Conservation (phyloP, 2,329 filamentous ascomycete species). For the Fusarium bactridioides region DNA sequence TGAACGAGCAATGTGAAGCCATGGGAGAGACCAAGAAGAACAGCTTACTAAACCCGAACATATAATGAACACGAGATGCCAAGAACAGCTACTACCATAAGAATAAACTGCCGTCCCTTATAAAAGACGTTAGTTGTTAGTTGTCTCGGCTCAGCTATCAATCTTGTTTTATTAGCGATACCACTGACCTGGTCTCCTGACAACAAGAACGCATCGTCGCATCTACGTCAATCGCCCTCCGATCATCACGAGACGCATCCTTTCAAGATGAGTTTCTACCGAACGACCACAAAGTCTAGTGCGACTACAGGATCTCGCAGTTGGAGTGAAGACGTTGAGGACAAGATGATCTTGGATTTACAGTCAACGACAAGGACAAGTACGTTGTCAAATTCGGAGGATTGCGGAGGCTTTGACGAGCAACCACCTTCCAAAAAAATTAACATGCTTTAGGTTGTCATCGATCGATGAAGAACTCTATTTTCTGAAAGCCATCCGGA, state of each 20-base stretch:
- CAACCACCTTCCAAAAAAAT: fast-evolving
- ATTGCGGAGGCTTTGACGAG: fast-evolving
- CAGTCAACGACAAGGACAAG: fast-evolving
- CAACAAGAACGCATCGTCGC: too few species aligned
- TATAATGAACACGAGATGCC: background rate
- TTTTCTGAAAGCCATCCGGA: fast-evolving
- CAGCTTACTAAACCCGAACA: background rate
- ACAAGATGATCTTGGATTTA: background rate
- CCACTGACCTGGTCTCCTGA: too few species aligned
- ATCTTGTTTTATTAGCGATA: too few species aligned
- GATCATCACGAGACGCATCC: background rate
- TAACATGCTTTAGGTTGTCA: background rate
- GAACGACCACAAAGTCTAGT: background rate
- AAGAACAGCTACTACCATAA: fast-evolving
- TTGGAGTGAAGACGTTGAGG: background rate
- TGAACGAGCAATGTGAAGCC: background rate
- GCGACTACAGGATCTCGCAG: background rate
- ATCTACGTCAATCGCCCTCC: too few species aligned
- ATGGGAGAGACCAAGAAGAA: background rate
- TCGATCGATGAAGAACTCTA: fast-evolving
- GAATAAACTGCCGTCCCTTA: fast-evolving
- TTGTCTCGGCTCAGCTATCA: fast-evolving
- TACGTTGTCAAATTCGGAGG: background rate
- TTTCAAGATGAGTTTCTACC: background rate
- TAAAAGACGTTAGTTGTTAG: background rate